Conservation (phyloP, 139 green algal genomes). For the Pedinophyceae sp. region DNA sequence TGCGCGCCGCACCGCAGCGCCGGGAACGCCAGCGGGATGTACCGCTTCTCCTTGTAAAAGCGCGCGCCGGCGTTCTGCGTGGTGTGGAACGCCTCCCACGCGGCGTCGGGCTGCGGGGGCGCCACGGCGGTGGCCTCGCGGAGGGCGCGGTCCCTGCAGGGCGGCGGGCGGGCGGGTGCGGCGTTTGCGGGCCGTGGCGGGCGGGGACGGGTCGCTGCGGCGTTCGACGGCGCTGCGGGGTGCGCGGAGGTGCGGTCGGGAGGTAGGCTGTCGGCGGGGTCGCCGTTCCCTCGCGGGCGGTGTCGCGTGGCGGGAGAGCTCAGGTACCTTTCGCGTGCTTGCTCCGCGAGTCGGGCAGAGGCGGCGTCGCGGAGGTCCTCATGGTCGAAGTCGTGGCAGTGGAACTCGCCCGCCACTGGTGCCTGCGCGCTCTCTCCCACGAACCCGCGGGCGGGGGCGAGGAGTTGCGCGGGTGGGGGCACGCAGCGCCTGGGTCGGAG, state of each 20-base stretch:
- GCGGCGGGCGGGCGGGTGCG: not conserved
- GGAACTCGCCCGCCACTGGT: conserved; percentile 29
- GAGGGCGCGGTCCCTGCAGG: not conserved
- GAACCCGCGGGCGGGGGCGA: conserved; percentile 12
- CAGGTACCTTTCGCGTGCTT: too few species aligned
- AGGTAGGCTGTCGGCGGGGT: too few species aligned
- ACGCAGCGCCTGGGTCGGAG: too few species aligned
- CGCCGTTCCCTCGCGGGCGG: not conserved
- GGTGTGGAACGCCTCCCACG: conserved; percentile 50
- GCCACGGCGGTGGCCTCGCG: not conserved
- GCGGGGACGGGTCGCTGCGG: not conserved
- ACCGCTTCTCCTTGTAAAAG: conserved; percentile 59
- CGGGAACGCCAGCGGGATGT: conserved; percentile 55
- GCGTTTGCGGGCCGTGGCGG: not conserved
- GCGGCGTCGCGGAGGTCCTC: conserved; percentile 14
- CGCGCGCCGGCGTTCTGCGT: conserved; percentile 26
- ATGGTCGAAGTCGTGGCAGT: conserved; percentile 41
- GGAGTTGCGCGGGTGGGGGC: too few species aligned
- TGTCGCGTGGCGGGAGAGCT: too few species aligned
- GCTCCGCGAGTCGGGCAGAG: conserved; percentile 15
- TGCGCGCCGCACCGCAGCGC: conserved; percentile 12
- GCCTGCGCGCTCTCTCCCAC: conserved; percentile 13
- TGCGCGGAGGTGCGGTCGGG: too few species aligned
- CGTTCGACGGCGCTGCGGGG: not conserved
- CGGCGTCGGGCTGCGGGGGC: conserved; percentile 6